A percentile compares a stretch with the other conserved stretches of the same genome.
Evolutionary conservation across 2,329 filamentous ascomycete genomes (phyloP).

Genomic region (Penicillium polonicum): DNA sequence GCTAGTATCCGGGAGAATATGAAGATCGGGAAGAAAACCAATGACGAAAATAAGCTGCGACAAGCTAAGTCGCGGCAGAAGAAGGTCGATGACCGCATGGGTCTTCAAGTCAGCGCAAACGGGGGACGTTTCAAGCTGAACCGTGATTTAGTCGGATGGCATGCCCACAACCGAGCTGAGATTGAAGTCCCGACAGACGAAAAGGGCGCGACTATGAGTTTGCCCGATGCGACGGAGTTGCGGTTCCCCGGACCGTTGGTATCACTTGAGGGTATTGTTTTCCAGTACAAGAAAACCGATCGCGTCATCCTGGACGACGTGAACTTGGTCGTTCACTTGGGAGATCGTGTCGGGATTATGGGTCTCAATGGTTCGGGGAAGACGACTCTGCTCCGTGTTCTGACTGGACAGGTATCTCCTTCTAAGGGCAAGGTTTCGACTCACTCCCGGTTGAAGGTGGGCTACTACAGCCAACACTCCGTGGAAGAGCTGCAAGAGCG

Average conservation of each 20-base stretch:
- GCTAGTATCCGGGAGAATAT: conserved; percentile 73
- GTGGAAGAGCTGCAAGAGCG: conserved; percentile 66
- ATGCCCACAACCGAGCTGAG: conserved; percentile 59
- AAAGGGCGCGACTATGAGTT: conserved; percentile 55
- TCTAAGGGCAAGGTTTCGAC: conserved; percentile 61
- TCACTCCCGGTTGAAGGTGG: conserved; percentile 68
- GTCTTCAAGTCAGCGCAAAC: conserved; percentile 68
- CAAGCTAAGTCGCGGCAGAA: conserved; percentile 82
- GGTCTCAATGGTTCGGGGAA: conserved; percentile 82
- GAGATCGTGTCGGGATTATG: conserved; percentile 71
- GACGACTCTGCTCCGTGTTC: conserved; percentile 70
- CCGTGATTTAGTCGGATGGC: conserved; percentile 65
- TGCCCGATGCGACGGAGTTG: conserved; percentile 67
- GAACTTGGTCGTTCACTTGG: conserved; percentile 67
- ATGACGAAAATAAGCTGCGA: conserved; percentile 82
- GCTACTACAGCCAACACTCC: conserved; percentile 78
- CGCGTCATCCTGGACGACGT: conserved; percentile 60
- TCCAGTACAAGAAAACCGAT: conserved; percentile 56
- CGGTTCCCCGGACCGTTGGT: conserved; percentile 73
- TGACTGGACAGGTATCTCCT: conserved; percentile 61
- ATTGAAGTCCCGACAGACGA: conserved; percentile 68
- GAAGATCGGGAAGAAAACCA: conserved; percentile 70
- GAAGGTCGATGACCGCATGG: conserved; percentile 79
- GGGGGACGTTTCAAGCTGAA: conserved; percentile 80
- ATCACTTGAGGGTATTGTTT: conserved; percentile 67